phyloP scores from a whole-genome alignment of 1,284 basidiomycete genomes.

The Ustilago xerochloae region DNA sequence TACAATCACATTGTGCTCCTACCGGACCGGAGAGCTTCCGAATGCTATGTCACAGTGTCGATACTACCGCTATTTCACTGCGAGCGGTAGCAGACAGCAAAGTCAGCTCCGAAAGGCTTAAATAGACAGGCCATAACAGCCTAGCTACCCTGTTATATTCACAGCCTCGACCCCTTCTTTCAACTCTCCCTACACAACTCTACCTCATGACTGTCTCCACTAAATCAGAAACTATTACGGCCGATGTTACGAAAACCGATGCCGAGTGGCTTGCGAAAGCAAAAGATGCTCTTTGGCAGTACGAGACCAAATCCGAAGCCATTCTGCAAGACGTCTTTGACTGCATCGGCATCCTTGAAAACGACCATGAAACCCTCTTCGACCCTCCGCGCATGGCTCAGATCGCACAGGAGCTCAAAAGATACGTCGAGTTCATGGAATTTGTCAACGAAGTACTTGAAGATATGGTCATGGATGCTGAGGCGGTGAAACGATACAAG shows the following conservation, averaged over 20 bases:
- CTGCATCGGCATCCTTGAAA: conserved; percentile 11
- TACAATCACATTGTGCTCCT: conserved; percentile 1
- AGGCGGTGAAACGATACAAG: conserved; percentile 7
- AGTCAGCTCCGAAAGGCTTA: no score
- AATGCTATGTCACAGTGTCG: neutral
- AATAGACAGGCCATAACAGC: no score
- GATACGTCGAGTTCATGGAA: conserved; percentile 17
- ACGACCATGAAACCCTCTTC: conserved; percentile 1
- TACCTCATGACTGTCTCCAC: neutral
- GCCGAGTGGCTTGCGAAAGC: conserved; percentile 3
- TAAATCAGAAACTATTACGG: neutral
- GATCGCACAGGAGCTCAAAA: conserved; percentile 6
- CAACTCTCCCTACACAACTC: no score
- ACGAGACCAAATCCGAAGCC: conserved; percentile 10
- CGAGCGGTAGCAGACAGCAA: no score
- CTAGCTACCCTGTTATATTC: no score
- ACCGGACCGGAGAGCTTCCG: neutral
- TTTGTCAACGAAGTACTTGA: conserved; percentile 25
- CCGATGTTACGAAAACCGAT: neutral
- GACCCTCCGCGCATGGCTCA: conserved; percentile 5
- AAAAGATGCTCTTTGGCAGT: conserved; percentile 14
- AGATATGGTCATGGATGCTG: conserved; percentile 14
- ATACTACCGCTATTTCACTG: neutral
- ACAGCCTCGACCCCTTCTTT: no score
- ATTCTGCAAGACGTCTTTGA: conserved; percentile 23